phyloP scores from a whole-genome alignment of 2,329 filamentous ascomycete species.

The Colletotrichum costaricense region DNA sequence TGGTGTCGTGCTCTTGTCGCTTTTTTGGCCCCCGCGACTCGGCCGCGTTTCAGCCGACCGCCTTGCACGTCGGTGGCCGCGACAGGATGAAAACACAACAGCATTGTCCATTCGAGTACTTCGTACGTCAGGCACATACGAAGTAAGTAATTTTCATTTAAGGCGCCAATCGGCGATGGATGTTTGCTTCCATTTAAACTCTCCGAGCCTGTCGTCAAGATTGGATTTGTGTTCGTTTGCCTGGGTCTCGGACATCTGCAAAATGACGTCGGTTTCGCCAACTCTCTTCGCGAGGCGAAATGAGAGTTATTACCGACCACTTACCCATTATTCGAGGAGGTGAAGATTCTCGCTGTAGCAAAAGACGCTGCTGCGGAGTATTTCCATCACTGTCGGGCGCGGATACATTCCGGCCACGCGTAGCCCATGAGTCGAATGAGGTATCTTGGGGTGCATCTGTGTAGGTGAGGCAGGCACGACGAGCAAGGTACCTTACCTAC shows the following conservation, averaged over 20 bases:
- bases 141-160: background rate
- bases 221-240: background rate
- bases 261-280: slow-evolving; percentile 16
- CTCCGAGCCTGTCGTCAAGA: background rate
- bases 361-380: background rate
- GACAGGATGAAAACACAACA: background rate
- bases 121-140: background rate
- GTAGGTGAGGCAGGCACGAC: no score
- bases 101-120: background rate
- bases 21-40: slow-evolving; percentile 11
- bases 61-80: background rate
- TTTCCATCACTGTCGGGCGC: background rate
- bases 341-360: background rate
- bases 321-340: background rate
- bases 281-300: background rate
- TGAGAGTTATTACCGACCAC: background rate
- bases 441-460: background rate
- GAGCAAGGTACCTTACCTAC: no score
- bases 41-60: slow-evolving; percentile 26
- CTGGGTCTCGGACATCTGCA: background rate
- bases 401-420: background rate
- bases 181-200: background rate
- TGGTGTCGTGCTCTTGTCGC: slow-evolving; percentile 2
- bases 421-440: background rate
- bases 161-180: background rate